phyloP scores from a whole-genome alignment of 768 basidiomycete genomes.

The Calvatia gigantea region DNA sequence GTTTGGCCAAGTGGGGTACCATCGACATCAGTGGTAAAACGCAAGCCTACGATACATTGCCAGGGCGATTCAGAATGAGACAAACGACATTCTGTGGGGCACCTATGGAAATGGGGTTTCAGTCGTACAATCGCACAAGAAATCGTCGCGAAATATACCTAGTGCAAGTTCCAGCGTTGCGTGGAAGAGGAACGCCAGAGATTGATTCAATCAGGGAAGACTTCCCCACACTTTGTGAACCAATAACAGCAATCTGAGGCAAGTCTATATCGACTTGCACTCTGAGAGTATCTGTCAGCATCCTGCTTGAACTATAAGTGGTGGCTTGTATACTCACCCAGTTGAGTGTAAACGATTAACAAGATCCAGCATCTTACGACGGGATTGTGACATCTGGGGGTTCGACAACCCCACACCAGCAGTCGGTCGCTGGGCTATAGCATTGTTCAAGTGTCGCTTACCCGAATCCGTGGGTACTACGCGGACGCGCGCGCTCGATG shows the following conservation, averaged over 20 bases:
- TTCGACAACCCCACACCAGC: slow-evolving; percentile 45
- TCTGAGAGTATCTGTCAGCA: slow-evolving; percentile 27
- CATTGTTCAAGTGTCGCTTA: neutral
- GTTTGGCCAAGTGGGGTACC: slow-evolving; percentile 37
- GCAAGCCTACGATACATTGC: slow-evolving; percentile 49
- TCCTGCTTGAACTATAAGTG: neutral
- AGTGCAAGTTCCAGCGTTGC: slow-evolving; percentile 61
- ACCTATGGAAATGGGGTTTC: slow-evolving; percentile 30
- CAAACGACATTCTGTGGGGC: slow-evolving; percentile 56
- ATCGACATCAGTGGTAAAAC: slow-evolving; percentile 36
- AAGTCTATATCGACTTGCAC: slow-evolving; percentile 69
- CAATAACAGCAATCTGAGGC: slow-evolving; percentile 71
- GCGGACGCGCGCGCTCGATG: neutral
- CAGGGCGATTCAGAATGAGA: slow-evolving; percentile 36
- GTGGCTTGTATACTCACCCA: slow-evolving; percentile 34
- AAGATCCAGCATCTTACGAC: slow-evolving; percentile 46
- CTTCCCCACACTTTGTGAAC: slow-evolving; percentile 62
- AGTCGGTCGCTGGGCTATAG: neutral
- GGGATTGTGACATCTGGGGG: slow-evolving; percentile 27
- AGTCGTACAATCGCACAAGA: neutral
- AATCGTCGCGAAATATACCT: slow-evolving; percentile 36
- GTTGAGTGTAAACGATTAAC: slow-evolving; percentile 51
- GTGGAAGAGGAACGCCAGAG: slow-evolving; percentile 60
- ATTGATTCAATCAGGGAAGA: slow-evolving; percentile 65
- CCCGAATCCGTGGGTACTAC: neutral